Evolutionary conservation across 495 filamentous ascomycete species (phyloP).

Genomic region (Neurospora sp.): DNA sequence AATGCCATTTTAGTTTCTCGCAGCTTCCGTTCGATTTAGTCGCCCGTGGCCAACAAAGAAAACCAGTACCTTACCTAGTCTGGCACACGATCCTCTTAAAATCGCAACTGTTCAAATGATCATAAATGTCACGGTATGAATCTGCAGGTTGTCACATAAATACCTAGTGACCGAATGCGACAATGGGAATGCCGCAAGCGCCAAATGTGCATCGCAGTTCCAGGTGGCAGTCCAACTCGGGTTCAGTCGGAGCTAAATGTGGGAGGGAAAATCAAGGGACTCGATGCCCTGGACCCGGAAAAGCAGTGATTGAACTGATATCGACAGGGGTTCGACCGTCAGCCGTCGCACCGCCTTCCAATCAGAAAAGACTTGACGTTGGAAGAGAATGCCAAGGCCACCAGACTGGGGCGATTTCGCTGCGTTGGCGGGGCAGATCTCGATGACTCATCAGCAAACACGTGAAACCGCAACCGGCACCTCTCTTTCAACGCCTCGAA

Average conservation of each 20-base stretch:
- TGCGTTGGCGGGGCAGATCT: conserved; percentile 6
- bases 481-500: background rate
- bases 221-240: background rate
- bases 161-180: background rate
- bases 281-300: background rate
- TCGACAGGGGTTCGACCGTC: conserved; percentile 5
- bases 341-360: conserved; percentile 10
- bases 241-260: background rate
- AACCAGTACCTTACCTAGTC: background rate
- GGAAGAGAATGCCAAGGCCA: conserved; percentile 8
- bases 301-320: conserved; percentile 11
- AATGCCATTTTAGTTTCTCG: background rate
- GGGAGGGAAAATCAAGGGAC: background rate
- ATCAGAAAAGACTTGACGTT: conserved; percentile 18
- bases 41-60: background rate
- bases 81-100: background rate
- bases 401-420: conserved; percentile 1
- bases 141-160: background rate
- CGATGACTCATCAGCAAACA: conserved; percentile 12
- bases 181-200: background rate
- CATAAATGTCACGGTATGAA: background rate
- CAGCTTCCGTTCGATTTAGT: background rate
- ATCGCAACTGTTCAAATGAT: background rate
- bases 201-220: background rate
- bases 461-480: conserved; percentile 9